A percentile compares a stretch with the other conserved stretches of the same genome.
phyloP scores from a whole-genome alignment of 2,329 filamentous ascomycete species.

The Alternaria hordeiaustralica region DNA sequence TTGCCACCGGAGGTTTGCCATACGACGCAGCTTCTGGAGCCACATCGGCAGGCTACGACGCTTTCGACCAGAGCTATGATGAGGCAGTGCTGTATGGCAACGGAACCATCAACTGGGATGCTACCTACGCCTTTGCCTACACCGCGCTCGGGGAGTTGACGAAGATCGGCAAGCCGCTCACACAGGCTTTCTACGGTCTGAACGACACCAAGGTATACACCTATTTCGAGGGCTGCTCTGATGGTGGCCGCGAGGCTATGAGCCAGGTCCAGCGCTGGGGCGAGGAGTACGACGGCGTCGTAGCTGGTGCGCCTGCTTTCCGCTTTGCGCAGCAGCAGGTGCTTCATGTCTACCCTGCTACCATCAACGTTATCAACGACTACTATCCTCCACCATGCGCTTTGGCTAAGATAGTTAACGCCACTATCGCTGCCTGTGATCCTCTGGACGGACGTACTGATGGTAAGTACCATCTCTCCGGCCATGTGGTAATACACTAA shows the following conservation, averaged over 20 bases:
- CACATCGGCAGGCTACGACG: conserved; percentile 60
- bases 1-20: conserved; percentile 52
- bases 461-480: conserved; percentile 34
- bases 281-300: conserved; percentile 56
- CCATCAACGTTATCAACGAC: conserved; percentile 49
- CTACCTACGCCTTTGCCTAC: conserved; percentile 60
- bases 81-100: conserved; percentile 48
- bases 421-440: conserved; percentile 63
- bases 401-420: conserved; percentile 60
- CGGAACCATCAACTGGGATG: conserved; percentile 60
- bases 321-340: conserved; percentile 56
- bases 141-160: conserved; percentile 61
- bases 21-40: conserved; percentile 58
- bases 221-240: conserved; percentile 63
- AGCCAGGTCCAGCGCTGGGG: conserved; percentile 61
- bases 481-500: not conserved
- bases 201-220: conserved; percentile 47
- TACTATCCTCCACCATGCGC: conserved; percentile 57
- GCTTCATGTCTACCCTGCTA: conserved; percentile 50
- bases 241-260: conserved; percentile 59
- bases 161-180: conserved; percentile 54
- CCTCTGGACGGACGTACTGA: conserved; percentile 62
- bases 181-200: conserved; percentile 48
- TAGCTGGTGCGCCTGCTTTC: conserved; percentile 57
- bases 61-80: conserved; percentile 52